These are phyloP conservation scores for Fereydounia khargensis DNA, from an alignment of 1,284 basidiomycete species.

Conservation along the genomic window DNA sequence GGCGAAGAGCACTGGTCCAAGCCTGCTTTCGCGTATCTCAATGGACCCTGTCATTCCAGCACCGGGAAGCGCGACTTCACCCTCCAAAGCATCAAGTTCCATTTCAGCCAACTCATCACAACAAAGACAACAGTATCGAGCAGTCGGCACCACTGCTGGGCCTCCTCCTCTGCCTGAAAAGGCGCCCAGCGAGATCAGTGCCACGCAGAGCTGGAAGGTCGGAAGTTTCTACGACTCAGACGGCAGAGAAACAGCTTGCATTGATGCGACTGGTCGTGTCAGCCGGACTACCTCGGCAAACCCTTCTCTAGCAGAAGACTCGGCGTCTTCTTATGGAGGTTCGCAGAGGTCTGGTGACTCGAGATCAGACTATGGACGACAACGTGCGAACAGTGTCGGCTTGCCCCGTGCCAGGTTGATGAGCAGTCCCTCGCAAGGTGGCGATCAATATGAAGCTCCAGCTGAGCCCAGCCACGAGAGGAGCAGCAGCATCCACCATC, in stretches of 20 bases:
- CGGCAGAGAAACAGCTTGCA: slow-evolving; percentile 27
- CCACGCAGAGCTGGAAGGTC: slow-evolving; percentile 31
- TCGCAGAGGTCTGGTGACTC: neutral
- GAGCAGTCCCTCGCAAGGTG: neutral
- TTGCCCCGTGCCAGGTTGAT: neutral
- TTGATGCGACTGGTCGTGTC: slow-evolving; percentile 20
- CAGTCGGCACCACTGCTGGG: too few species aligned
- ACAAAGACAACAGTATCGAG: too few species aligned
- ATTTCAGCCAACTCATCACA: too few species aligned
- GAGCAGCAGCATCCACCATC: neutral
- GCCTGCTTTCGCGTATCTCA: too few species aligned
- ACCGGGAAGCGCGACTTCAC: too few species aligned
- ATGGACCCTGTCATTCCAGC: too few species aligned
- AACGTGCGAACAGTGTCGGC: neutral
- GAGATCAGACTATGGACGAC: too few species aligned
- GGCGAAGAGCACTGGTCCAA: too few species aligned
- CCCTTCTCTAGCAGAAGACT: neutral
- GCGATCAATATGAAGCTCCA: neutral
- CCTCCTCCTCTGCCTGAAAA: too few species aligned
- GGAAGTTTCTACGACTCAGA: slow-evolving; percentile 42
- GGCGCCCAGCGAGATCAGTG: too few species aligned
- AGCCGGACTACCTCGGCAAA: slow-evolving; percentile 5
- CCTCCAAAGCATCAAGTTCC: neutral
- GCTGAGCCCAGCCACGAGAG: neutral
- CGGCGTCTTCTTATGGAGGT: too few species aligned